Evolutionary conservation across 306 rosid species (phyloP), one percentile per base, ranked within the genome.

Genomic region (Trifolium subterraneum): DNA sequence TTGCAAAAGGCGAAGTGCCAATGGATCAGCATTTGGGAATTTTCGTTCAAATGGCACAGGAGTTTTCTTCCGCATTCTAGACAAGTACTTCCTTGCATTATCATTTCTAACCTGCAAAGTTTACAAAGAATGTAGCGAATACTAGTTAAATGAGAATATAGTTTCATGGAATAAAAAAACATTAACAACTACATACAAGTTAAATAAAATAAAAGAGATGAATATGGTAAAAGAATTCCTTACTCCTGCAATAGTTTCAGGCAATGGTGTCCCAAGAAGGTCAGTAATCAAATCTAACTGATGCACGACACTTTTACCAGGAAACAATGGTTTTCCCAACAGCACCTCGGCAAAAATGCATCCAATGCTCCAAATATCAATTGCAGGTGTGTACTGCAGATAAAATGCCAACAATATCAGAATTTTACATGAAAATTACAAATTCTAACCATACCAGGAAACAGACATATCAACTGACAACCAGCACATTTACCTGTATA

Each of bases 261-360:
- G 20, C 3, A 77, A 22, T 42, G 98, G 93, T 27, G 89, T 87
- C 71, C 98, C 98, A 38, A 92, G 92, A 66, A 92, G 92, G 87
- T 90, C 92, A 18, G 98, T 92, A 73, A 92, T 92, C 86, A 92
- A 80, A 74, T 92, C 98, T 68, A 92, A 72, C 22, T 92, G 98
- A 84, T 92, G 98, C 65, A 83, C 87, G 29, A 88, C 92, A 23
- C 87, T 90, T 88, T 90, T 88, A 58, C 98, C 98, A 3, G 96
- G 96, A 90, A 93, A 93, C 72, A 93, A 56, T 14, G 98, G 96
- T 78, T 88, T 93, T 79, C 98, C 93, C 1, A 20, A 47, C 11
- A 81, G 51, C 62, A 77, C 59, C 72, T 81, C 81, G 4, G 85
- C 81, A 81, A 81, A 81, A 58, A 76, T 81, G 60, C 85, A 76